A percentile compares a stretch with the other conserved stretches of the same genome.
Evolutionary conservation across 2,329 filamentous ascomycete species (phyloP).

Genomic region (Teratosphaeria nubilosa): DNA sequence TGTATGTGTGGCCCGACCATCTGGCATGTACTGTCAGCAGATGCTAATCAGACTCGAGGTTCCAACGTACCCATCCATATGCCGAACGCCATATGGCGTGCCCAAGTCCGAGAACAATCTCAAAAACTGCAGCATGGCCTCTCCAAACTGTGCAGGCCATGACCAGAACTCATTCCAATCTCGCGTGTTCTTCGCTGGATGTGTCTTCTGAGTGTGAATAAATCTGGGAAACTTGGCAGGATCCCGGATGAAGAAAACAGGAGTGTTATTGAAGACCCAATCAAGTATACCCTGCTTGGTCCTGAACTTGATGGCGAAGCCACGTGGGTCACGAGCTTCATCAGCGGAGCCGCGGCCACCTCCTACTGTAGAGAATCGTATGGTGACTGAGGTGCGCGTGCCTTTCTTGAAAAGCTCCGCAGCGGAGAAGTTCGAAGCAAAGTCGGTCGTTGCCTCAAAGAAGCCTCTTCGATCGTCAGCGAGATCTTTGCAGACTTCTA

Average conservation of each 20-base stretch:
- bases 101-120: neutral
- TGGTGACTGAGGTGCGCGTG: slow-evolving; percentile 55
- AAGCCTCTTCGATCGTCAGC: slow-evolving; percentile 17
- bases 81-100: neutral
- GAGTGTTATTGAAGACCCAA: slow-evolving; percentile 34
- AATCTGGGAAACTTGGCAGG: slow-evolving; percentile 27
- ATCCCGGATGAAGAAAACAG: slow-evolving; percentile 36
- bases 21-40: neutral
- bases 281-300: slow-evolving; percentile 45
- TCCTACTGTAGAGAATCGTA: slow-evolving; percentile 70
- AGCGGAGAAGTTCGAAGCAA: slow-evolving; percentile 18
- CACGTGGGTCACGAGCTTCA: slow-evolving; percentile 39
- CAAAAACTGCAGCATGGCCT: neutral
- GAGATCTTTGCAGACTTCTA: neutral
- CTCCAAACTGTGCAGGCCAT: neutral
- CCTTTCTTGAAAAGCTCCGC: slow-evolving; percentile 58
- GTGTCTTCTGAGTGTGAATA: neutral
- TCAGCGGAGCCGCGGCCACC: slow-evolving; percentile 39
- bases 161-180: slow-evolving; percentile 31
- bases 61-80: neutral
- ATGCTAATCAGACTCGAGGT: neutral
- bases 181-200: slow-evolving; percentile 9
- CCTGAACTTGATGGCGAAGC: slow-evolving; percentile 43
- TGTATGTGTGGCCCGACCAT: neutral
- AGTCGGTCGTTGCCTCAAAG: slow-evolving; percentile 45